Evolutionary conservation across 2,329 filamentous ascomycete genomes (phyloP), one percentile per base, ranked within the genome.

Genomic region (Pseudopithomyces maydicus): DNA sequence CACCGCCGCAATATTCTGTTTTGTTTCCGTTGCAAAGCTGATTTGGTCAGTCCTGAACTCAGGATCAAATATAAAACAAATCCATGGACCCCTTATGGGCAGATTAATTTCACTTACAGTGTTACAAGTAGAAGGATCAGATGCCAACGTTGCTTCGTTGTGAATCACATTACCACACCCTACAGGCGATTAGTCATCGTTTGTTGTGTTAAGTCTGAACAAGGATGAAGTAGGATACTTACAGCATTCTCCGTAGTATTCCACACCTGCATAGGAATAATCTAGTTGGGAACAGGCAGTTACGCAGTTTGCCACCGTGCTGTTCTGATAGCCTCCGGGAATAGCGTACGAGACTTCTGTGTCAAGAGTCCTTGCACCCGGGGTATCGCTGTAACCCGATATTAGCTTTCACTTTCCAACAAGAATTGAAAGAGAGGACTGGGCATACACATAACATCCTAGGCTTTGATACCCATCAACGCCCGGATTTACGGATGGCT

Each of bases 31-130:
- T 59, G 49, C 70, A 73, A 12, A 47, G 32, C 61, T 65, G 14
- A 2, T 38, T 22, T 6, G n/a, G n/a, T 55, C 19, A 58, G 52
- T 20, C 36, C 23, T 2, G 22, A 51, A 50, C 10, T 3, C 17
- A 19, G 15, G 26, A 3, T 33, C 14, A 11, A 38, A 5, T 38
- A 6, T 38, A 15, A n/a, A n/a, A n/a, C n/a, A n/a, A n/a, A n/a
- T n/a, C n/a, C n/a, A n/a, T n/a, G n/a, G n/a, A n/a, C n/a, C n/a
- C n/a, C n/a, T n/a, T n/a, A n/a, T n/a, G n/a, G n/a, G n/a, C n/a
- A n/a, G n/a, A n/a, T n/a, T n/a, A n/a, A n/a, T 3, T 17, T 19
- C 3, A 19, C 50, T 29, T 52, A 81, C 79, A 5, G 72, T 67
- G 23, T 85, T 81, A 45, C 65, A 63, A 29, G 33, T 46, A 3